Conservation (phyloP, 441 rosid genomes). For the Populus hybrid region DNA sequence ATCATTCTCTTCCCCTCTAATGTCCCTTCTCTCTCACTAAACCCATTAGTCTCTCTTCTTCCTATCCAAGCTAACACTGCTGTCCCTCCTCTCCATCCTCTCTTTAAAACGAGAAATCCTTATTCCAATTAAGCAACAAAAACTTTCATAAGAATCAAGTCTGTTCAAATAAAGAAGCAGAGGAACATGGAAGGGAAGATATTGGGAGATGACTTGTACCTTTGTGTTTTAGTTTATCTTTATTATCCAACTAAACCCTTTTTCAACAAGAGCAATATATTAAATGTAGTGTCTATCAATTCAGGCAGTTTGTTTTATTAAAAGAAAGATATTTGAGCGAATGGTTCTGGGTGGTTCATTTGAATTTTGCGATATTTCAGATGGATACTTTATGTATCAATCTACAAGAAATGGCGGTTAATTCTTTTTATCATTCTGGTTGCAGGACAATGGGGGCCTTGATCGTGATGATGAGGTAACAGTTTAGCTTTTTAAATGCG, state of each 20-base stretch:
- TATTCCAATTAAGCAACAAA: not conserved
- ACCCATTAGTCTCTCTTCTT: not conserved
- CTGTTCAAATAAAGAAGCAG: not conserved
- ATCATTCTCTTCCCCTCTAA: not conserved
- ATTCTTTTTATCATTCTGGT: slow-evolving; percentile 15
- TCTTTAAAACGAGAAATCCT: not conserved
- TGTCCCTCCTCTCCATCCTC: not conserved
- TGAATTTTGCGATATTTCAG: not conserved
- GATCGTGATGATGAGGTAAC: slow-evolving; percentile 84
- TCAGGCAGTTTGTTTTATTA: not conserved
- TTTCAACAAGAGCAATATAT: not conserved
- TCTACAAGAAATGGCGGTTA: not conserved
- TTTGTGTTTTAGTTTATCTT: not conserved
- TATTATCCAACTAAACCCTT: not conserved
- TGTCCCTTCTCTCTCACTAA: not conserved
- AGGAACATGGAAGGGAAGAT: too few species aligned
- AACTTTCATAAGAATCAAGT: not conserved
- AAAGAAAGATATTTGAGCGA: not conserved
- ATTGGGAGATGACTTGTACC: not conserved
- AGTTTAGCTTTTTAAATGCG: not conserved
- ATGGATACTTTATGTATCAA: not conserved
- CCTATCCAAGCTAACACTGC: too few species aligned
- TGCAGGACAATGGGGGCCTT: slow-evolving; percentile 67
- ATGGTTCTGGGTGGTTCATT: not conserved
- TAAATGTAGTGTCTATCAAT: not conserved